Percentiles rank a stretch among this genome's conserved stretches.
Conservation (phyloP, 495 filamentous ascomycete genomes). For the Xylaria acuta region DNA sequence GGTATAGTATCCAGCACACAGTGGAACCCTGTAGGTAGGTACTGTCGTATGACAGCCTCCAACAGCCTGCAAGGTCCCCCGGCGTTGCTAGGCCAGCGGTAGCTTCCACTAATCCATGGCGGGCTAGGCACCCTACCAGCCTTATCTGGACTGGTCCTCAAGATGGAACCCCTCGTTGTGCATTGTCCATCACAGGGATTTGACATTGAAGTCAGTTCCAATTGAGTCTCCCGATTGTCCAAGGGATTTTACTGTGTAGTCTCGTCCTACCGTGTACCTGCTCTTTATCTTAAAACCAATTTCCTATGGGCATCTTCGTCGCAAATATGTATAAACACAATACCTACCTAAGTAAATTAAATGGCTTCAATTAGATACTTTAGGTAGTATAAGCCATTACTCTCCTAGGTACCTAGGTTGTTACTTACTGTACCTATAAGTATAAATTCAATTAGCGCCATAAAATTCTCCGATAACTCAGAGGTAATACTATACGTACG, state of each 20-base stretch:
- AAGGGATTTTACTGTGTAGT: not conserved
- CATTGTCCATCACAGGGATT: too few relatives aligned
- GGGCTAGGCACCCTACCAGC: not conserved
- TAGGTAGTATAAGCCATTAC: too few relatives aligned
- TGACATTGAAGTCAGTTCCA: not conserved
- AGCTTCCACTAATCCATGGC: not conserved
- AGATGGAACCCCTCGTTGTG: not conserved
- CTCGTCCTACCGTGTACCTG: not conserved
- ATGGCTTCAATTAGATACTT: not conserved
- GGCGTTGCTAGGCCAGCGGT: conserved; percentile 4
- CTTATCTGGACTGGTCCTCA: not conserved
- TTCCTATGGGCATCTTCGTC: too few relatives aligned
- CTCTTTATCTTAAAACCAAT: not conserved
- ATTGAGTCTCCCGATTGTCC: not conserved
- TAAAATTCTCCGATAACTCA: not conserved
- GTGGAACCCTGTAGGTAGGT: too few relatives aligned
- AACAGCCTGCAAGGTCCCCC: not conserved
- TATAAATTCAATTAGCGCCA: not conserved
- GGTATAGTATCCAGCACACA: not conserved
- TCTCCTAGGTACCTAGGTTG: too few relatives aligned
- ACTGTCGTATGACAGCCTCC: not conserved
- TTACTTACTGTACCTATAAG: too few relatives aligned
- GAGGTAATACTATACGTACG: not conserved
- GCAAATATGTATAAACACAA: not conserved
- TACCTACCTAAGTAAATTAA: not conserved